These are phyloP conservation scores for Heterobasidion occidentale DNA, from an alignment of 1,284 basidiomycete species.

Conservation along the genomic window DNA sequence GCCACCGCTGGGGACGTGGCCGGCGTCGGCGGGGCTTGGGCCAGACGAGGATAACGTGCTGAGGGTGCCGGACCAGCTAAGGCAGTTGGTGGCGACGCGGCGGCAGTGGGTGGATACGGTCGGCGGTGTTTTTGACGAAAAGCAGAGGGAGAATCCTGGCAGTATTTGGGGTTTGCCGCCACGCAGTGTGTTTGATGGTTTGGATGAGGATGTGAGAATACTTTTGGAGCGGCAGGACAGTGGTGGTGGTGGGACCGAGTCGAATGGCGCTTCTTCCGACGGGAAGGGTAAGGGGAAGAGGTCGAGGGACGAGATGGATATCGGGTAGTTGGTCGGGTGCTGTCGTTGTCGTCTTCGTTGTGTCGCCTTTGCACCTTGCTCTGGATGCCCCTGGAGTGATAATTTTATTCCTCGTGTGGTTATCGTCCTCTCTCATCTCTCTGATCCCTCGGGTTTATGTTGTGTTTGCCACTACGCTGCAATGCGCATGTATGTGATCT, in stretches of 20 bases:
- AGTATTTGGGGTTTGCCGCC: slow-evolving; percentile 68
- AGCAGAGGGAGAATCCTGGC: slow-evolving; percentile 55
- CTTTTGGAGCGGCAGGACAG: slow-evolving; percentile 27
- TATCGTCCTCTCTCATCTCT: background rate
- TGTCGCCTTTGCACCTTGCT: background rate
- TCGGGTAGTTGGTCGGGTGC: slow-evolving; percentile 29
- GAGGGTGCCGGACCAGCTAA: slow-evolving; percentile 65
- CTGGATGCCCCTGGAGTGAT: background rate
- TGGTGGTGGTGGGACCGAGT: background rate
- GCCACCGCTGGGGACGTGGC: slow-evolving; percentile 33
- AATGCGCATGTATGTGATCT: too few relatives aligned
- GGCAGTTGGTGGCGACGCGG: slow-evolving; percentile 62
- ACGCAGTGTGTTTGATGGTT: slow-evolving; percentile 65
- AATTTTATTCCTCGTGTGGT: background rate
- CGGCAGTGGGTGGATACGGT: slow-evolving; percentile 68
- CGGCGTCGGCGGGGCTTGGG: slow-evolving; percentile 58
- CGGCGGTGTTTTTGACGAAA: slow-evolving; percentile 58
- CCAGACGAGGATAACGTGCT: slow-evolving; percentile 61
- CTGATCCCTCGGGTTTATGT: background rate
- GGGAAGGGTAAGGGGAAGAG: slow-evolving; percentile 52
- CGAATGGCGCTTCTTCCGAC: slow-evolving; percentile 15
- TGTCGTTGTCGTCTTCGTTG: background rate
- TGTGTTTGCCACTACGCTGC: background rate
- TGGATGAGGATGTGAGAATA: slow-evolving; percentile 52
- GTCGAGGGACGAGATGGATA: slow-evolving; percentile 45